These are phyloP conservation scores for Wickerhamomyces rabaulensis DNA, from an alignment of 805 yeast genomes.

Conservation along the genomic window DNA sequence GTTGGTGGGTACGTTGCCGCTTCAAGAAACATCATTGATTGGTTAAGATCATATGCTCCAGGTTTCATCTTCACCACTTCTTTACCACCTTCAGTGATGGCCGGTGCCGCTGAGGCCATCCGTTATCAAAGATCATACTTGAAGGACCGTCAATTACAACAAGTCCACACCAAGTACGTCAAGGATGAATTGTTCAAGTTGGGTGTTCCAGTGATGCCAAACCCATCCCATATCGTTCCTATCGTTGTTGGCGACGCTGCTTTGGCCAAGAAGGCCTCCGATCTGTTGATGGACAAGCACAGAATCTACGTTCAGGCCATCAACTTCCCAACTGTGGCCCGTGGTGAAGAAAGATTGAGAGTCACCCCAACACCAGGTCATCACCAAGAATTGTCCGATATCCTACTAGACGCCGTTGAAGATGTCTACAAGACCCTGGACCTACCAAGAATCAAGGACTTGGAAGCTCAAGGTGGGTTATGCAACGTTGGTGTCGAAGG, in stretches of 20 bases:
- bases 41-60: conserved; percentile 95
- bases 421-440: conserved; percentile 70
- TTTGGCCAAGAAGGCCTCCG: conserved; percentile 88
- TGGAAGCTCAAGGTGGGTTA: conserved; percentile 81
- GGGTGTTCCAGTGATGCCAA: conserved; percentile 94
- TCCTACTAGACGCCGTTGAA: conserved; percentile 74
- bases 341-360: conserved; percentile 93
- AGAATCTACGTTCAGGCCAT: conserved; percentile 95
- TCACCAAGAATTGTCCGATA: conserved; percentile 66
- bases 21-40: conserved; percentile 74
- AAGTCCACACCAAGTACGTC: conserved; percentile 78
- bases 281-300: conserved; percentile 76
- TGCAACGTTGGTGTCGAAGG: conserved; percentile 76
- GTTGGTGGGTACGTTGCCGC: conserved; percentile 99
- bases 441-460: conserved; percentile 69
- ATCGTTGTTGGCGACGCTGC: conserved; percentile 92
- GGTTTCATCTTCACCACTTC: conserved; percentile 97
- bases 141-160: conserved; percentile 78
- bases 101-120: conserved; percentile 87
- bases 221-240: conserved; percentile 97
- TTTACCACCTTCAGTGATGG: conserved; percentile 97
- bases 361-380: conserved; percentile 99
- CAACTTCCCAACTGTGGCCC: conserved; percentile 95
- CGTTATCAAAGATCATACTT: conserved; percentile 76
- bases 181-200: conserved; percentile 60